A percentile compares a stretch with the other conserved stretches of the same genome.
Evolutionary conservation across 2,329 filamentous ascomycete species (phyloP).

Genomic region (Scedosporium boydii): DNA sequence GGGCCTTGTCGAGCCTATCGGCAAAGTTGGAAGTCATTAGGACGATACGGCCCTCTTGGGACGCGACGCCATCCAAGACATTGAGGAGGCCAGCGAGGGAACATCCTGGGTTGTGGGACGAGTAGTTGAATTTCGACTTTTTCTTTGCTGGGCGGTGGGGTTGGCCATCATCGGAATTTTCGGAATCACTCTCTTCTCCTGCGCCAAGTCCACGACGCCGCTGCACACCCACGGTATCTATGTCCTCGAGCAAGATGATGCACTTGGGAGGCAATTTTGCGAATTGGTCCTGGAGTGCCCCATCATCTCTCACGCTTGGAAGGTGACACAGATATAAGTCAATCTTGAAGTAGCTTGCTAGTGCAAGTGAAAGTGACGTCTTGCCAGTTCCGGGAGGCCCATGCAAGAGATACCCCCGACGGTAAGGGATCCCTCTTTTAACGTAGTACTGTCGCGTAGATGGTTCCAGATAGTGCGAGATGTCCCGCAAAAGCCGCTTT

Average conservation of each 20-base stretch:
- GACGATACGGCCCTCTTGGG: constrained; percentile 67
- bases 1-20: constrained; percentile 61
- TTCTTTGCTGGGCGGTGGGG: background rate
- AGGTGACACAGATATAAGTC: constrained; percentile 57
- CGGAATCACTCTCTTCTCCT: constrained; percentile 12
- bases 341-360: constrained; percentile 56
- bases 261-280: constrained; percentile 12
- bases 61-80: constrained; percentile 73
- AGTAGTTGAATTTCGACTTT: constrained; percentile 10
- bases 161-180: constrained; percentile 16
- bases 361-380: constrained; percentile 55
- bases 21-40: constrained; percentile 78
- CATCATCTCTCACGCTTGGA: constrained; percentile 39
- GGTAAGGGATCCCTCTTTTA: constrained; percentile 63
- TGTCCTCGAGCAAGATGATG: constrained; percentile 18
- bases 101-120: background rate
- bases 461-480: constrained; percentile 70
- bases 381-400: constrained; percentile 70
- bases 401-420: constrained; percentile 69
- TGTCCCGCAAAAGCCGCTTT: constrained; percentile 54
- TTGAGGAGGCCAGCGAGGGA: constrained; percentile 73
- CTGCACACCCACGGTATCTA: constrained; percentile 20
- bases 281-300: constrained; percentile 55
- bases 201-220: constrained; percentile 30
- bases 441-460: constrained; percentile 64